phyloP scores from a whole-genome alignment of 768 basidiomycete species.

The Mycena capillaripes region DNA sequence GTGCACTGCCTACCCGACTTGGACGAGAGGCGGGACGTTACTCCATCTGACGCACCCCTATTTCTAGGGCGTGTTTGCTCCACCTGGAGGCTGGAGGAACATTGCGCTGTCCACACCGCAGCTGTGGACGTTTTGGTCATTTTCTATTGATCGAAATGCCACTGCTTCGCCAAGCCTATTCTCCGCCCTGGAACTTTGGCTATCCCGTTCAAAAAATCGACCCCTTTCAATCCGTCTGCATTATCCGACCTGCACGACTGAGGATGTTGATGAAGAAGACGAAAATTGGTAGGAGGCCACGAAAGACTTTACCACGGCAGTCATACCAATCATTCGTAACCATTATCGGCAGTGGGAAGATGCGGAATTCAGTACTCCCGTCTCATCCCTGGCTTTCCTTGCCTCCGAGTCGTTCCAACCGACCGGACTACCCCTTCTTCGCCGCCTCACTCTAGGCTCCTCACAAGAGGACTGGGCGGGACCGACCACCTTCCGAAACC shows the following conservation, averaged over 20 bases:
- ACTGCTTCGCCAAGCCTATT: not conserved
- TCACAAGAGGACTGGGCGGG: too few species aligned
- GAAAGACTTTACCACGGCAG: not conserved
- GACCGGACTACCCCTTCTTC: too few species aligned
- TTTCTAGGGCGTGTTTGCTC: not conserved
- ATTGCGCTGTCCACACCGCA: not conserved
- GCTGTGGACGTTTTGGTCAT: not conserved
- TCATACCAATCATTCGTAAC: not conserved
- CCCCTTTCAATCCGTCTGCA: not conserved
- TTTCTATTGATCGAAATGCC: not conserved
- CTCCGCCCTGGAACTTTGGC: not conserved
- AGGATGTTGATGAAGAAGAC: not conserved
- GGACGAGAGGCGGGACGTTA: too few species aligned
- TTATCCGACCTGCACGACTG: not conserved
- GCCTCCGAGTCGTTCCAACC: not conserved
- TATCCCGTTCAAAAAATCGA: not conserved
- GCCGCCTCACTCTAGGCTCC: too few species aligned
- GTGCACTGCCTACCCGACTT: not conserved
- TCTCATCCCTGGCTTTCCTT: not conserved
- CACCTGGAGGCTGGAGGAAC: not conserved
- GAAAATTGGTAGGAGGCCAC: not conserved
- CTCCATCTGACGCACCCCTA: not conserved
- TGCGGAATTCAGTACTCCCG: not conserved
- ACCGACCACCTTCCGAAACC: too few species aligned
- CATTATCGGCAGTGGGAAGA: not conserved